Percentiles rank a stretch among this genome's conserved stretches.
Conservation (phyloP, 805 yeast genomes). For the Dipodascopsis uninucleata region DNA sequence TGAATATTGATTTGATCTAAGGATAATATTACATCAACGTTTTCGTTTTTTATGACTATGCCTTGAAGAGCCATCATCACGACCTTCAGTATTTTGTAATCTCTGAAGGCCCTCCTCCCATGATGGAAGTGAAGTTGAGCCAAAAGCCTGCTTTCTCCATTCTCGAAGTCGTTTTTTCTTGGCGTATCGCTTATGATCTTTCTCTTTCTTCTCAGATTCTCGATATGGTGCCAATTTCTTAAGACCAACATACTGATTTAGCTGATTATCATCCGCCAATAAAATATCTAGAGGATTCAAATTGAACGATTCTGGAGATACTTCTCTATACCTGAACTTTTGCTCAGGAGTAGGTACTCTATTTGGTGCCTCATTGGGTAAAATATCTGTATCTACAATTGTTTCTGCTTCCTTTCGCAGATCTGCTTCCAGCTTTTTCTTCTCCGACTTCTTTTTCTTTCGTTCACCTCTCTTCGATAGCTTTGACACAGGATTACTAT, state of each 20-base stretch:
- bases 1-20: too few species aligned
- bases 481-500: constrained; percentile 42
- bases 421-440: constrained; percentile 33
- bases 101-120: constrained; percentile 18
- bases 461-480: constrained; percentile 29
- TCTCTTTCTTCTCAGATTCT: constrained; percentile 61
- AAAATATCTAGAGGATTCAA: constrained; percentile 80
- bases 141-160: constrained; percentile 85
- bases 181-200: constrained; percentile 78
- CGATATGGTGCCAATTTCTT: constrained; percentile 94
- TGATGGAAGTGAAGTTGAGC: constrained; percentile 46
- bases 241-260: constrained; percentile 80
- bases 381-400: constrained; percentile 70
- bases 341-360: constrained; percentile 41
- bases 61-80: too few species aligned
- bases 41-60: too few species aligned
- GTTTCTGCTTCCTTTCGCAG: constrained; percentile 53
- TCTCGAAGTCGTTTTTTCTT: constrained; percentile 79
- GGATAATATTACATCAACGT: too few species aligned
- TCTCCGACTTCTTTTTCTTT: constrained; percentile 23
- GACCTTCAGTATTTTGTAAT: too few species aligned
- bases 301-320: constrained; percentile 91
- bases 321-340: constrained; percentile 81
- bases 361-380: constrained; percentile 44
- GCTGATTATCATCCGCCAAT: constrained; percentile 79